Percentiles rank a stretch among this genome's conserved stretches.
Conservation (phyloP, 2,329 filamentous ascomycete species). For the Talaromyces sp. region DNA sequence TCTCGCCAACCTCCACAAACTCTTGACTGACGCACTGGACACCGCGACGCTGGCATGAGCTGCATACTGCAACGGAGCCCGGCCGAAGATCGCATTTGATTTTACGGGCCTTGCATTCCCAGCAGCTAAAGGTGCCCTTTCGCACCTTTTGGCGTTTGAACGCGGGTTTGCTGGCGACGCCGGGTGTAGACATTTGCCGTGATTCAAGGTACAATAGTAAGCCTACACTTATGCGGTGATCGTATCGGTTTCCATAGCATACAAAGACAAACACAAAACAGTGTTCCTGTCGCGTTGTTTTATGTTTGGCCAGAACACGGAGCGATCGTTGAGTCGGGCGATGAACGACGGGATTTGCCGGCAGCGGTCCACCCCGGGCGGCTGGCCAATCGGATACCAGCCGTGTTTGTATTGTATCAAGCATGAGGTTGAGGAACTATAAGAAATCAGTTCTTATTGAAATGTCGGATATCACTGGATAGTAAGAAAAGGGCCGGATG, state of each 20-base stretch:
- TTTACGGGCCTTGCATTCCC: slow-evolving; percentile 56
- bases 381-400: background rate
- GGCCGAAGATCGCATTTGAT: slow-evolving; percentile 44
- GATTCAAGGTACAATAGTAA: background rate
- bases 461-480: background rate
- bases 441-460: background rate
- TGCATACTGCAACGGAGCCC: slow-evolving; percentile 36
- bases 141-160: slow-evolving; percentile 42
- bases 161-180: background rate
- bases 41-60: slow-evolving; percentile 42
- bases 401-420: background rate
- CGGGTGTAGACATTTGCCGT: background rate
- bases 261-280: background rate
- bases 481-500: no score
- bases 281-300: background rate
- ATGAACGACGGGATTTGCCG: no score
- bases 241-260: background rate
- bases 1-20: background rate
- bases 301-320: background rate
- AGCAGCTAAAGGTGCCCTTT: slow-evolving; percentile 55
- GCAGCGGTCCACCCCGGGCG: no score
- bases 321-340: background rate
- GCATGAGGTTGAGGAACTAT: background rate
- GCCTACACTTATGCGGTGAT: background rate
- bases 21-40: slow-evolving; percentile 23